Evolutionary conservation across 768 basidiomycete species (phyloP), one percentile per base, ranked within the genome.

Genomic region (Phylloporus rhodoxanthus): DNA sequence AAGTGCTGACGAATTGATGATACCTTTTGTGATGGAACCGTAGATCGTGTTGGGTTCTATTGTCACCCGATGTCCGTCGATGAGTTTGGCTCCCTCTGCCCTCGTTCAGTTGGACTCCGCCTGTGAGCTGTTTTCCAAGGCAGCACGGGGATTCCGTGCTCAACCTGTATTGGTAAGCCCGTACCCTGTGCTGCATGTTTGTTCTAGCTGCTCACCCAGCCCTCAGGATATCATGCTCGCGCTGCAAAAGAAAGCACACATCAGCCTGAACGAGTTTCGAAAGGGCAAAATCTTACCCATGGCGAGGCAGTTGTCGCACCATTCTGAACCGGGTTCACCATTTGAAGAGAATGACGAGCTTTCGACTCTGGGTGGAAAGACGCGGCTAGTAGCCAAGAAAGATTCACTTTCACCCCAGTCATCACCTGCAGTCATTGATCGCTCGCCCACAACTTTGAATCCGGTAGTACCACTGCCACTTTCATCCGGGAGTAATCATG

Each of bases 11-110:
- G 23, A 29, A 25, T 8, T 11, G 28, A 44, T 41, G 32, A 55
- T 48, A 5, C 33, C 36, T 41, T 38, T 42, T 36, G 14, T 37
- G 44, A 45, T 30, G 20, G 23, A 43, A 50, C 33, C 25, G 36
- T 42, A 61, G 82, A 86, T 87, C 54, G 73, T 87, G 44, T 68
- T 87, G 41, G 85, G 85, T 30, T 84, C 84, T 19, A 84, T 87
- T 30, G 85, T 87, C 10, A 87, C 85, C 15, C 75, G 84, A 44
- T 87, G 85, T 65, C 85, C 85, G 10, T 87, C 85, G 15, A 85
- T 87, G 79, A 85, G 84, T 57, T 66, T 87, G 52, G 85, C 85
- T 19, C 82, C 84, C 15, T 87, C 85, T 20, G 85, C 85, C 4
- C 74, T 87, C 8, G 75, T 79, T 8, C 85, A 87, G 58, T 69